Conservation (phyloP, 2,329 filamentous ascomycete genomes). For the Epichloe gansuensis region DNA sequence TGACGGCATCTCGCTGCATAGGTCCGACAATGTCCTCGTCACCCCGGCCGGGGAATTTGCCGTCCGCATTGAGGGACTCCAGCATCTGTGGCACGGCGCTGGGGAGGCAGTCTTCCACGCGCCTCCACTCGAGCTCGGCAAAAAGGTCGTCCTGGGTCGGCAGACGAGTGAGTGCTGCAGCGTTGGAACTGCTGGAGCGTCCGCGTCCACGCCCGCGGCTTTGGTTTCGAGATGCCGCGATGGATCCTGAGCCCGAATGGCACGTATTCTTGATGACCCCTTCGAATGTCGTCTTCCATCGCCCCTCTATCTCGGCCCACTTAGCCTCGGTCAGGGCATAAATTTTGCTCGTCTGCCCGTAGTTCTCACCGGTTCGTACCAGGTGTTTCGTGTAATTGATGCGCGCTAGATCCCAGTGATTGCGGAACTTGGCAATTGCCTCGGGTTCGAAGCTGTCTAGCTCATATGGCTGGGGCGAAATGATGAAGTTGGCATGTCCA, state of each 20-base stretch:
- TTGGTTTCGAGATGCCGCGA: slow-evolving; percentile 22
- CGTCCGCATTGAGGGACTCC: slow-evolving; percentile 54
- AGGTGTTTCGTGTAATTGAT: slow-evolving; percentile 83
- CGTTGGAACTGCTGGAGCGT: slow-evolving; percentile 29
- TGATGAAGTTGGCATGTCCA: slow-evolving; percentile 88
- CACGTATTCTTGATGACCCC: slow-evolving; percentile 42
- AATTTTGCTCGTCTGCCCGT: slow-evolving; percentile 78
- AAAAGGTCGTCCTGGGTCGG: slow-evolving; percentile 25
- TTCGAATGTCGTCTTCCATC: slow-evolving; percentile 62
- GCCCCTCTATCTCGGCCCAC: slow-evolving; percentile 66
- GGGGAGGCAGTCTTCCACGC: slow-evolving; percentile 42
- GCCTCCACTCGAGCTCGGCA: slow-evolving; percentile 29
- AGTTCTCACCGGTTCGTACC: slow-evolving; percentile 78
- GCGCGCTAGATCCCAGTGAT: slow-evolving; percentile 72
- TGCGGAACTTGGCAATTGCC: slow-evolving; percentile 48
- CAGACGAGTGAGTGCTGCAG: slow-evolving; percentile 21
- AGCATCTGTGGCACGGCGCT: slow-evolving; percentile 56
- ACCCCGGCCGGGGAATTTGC: slow-evolving; percentile 79
- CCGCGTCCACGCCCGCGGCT: slow-evolving; percentile 26
- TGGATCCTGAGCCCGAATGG: slow-evolving; percentile 14
- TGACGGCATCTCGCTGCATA: slow-evolving; percentile 55
- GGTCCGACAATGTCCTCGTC: slow-evolving; percentile 90
- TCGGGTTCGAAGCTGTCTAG: slow-evolving; percentile 49
- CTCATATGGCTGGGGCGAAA: slow-evolving; percentile 67
- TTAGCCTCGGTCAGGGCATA: slow-evolving; percentile 78